Evolutionary conservation across 1,284 basidiomycete species (phyloP), one percentile per base, ranked within the genome.

Genomic region (Ganoderma resinaceum): DNA sequence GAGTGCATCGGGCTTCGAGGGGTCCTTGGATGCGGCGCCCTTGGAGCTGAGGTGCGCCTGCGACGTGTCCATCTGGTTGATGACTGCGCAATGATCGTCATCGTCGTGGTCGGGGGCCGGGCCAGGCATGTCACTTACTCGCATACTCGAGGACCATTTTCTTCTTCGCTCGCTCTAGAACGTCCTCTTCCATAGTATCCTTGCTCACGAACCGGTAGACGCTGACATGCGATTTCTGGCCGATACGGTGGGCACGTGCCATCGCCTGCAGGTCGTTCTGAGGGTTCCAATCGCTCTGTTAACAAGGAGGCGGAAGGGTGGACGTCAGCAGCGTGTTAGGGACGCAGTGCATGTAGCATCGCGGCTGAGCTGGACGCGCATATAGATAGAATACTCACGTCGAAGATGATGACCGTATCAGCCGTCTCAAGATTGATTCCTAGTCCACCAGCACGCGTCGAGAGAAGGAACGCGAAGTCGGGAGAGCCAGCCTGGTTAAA

Each of bases 61-160:
- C 43, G 96, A 97, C 37, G 98, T 99, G 83, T 99, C 98, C 92
- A 99, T 98, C 83, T 99, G 97, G 82, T 98, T 97, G 85, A 99
- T 99, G 84, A 99, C 95, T 96, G 78, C 43, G 65, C 16, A 31
- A 29, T 37, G 62, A 65, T 40, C 73, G 71, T 72, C 69, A 71
- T 69, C 57, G 70, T 65, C 60, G n/a, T 49, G 37, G 58, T 29
- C 14, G 35, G 73, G 67, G 72, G 72, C 66, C 70, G 61, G 68
- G 37, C 66, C 26, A 23, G 23, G 26, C 60, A 66, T 66, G 43
- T 53, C 65, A 91, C 95, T 80, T 80, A 97, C 95, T 99, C 63
- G 97, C 98, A 84, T 99, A 99, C 81, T 99, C 98, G 74, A 99
- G 85, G 66, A 99, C 96, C 97, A 99, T 99, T 86, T 99, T 99